Evolutionary conservation across 1,284 basidiomycete genomes (phyloP), one percentile per base, ranked within the genome.

Genomic region (Apiotrichum montevideense): DNA sequence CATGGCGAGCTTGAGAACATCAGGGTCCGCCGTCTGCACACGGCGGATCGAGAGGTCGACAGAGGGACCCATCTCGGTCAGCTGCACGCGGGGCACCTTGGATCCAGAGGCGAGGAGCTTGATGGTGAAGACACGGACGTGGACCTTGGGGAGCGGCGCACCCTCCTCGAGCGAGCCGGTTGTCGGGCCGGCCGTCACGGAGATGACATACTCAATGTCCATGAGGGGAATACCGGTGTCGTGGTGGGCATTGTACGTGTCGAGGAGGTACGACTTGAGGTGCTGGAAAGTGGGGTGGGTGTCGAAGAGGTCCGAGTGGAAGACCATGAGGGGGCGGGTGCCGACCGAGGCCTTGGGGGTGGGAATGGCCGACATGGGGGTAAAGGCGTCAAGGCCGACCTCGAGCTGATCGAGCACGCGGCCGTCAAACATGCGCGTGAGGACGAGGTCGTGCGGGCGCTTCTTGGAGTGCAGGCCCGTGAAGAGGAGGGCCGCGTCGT

Each of bases 381-480:
- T 82, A 68, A 86, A 92, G 39, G 79, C 82, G 51, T 92, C 87
- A 29, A 98, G 85, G 5, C 93, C 93, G 21, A 96, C 78, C 78
- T 98, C 96, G 58, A 92, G 83, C 88, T 97, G 94, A 74, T 99
- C 96, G 68, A 98, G 79, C 29, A 98, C 84, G 67, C 85, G 81
- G 35, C 85, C 83, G 68, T 97, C 88, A 66, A 88, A 98, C 82
- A 88, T 93, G 54, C 96, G 79, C 11, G 87, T 87, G 68, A 96
- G 86, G 3, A 88, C 86, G 56, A 99, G 74, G 54, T 90, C 87
- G 70, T 98, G 83, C 13, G 94, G 94, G 53, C 94, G 80, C 76
- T 98, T 99, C 79, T 99, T 99, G 50, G 87, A 90, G 69, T 87
- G 90, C 69, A 94, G 88, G 1, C 91, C 95, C 44, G 98, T 80